These are phyloP conservation scores for Zygotorulaspora danielsina DNA, from an alignment of 805 yeast genomes.

Conservation along the genomic window DNA sequence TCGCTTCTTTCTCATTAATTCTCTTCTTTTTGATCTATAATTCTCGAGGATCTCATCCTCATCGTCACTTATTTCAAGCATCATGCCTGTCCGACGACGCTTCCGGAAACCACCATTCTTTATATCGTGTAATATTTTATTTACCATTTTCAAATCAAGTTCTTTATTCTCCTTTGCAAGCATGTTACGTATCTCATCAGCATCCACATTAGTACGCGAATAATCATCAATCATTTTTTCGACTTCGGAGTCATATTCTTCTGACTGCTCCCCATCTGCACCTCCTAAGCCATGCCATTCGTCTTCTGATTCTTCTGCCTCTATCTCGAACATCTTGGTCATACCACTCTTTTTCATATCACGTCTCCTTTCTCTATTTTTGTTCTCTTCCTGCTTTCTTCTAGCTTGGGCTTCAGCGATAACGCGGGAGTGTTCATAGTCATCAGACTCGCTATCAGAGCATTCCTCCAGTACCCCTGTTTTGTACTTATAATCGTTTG, in stretches of 20 bases:
- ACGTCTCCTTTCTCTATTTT: slow-evolving; percentile 29
- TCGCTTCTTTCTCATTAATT: slow-evolving; percentile 47
- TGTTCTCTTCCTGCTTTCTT: slow-evolving; percentile 19
- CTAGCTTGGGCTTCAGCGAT: slow-evolving; percentile 4
- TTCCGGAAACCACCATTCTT: slow-evolving; percentile 68
- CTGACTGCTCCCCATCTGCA: slow-evolving; percentile 48
- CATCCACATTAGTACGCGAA: slow-evolving; percentile 51
- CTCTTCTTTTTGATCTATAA: slow-evolving; percentile 42
- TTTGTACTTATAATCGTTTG: neutral
- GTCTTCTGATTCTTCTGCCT: slow-evolving; percentile 86
- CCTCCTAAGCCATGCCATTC: slow-evolving; percentile 86
- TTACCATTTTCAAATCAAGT: slow-evolving; percentile 59
- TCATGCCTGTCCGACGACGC: slow-evolving; percentile 50
- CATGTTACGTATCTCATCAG: slow-evolving; percentile 53
- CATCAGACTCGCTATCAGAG: slow-evolving; percentile 2
- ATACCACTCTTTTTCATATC: slow-evolving; percentile 55
- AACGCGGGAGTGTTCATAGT: neutral
- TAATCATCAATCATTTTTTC: slow-evolving; percentile 75
- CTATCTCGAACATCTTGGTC: slow-evolving; percentile 63
- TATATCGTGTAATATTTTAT: slow-evolving; percentile 64
- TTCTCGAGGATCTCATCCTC: slow-evolving; percentile 52
- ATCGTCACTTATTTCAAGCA: slow-evolving; percentile 67
- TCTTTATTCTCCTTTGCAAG: slow-evolving; percentile 57
- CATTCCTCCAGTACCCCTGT: neutral
- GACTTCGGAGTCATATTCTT: slow-evolving; percentile 65